These are phyloP conservation scores for Aquilaria sinensis DNA, from an alignment of 345 rosid species.

Conservation along the genomic window DNA sequence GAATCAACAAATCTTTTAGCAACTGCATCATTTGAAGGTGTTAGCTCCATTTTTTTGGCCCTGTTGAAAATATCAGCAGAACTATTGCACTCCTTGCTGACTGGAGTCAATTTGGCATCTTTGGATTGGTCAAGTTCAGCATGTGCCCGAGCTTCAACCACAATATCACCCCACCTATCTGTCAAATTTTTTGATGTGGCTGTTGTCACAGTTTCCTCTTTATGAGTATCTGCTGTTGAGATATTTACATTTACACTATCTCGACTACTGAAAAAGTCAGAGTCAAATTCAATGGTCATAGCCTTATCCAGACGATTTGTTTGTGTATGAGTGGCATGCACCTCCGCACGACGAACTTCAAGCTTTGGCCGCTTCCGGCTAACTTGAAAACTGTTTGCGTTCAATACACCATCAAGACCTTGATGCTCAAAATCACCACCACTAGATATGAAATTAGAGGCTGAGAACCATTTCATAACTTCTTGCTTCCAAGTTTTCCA, in stretches of 20 bases:
- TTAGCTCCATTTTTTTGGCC: slow-evolving; percentile 23
- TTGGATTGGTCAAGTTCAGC: slow-evolving; percentile 25
- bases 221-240: slow-evolving; percentile 25
- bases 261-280: slow-evolving; percentile 45
- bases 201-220: slow-evolving; percentile 25
- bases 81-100: slow-evolving; percentile 23
- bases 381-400: slow-evolving; percentile 37
- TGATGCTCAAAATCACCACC: slow-evolving; percentile 38
- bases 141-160: slow-evolving; percentile 45
- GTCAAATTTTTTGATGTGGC: slow-evolving; percentile 41
- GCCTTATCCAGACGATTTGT: slow-evolving; percentile 33
- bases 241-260: slow-evolving; percentile 30
- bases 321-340: slow-evolving; percentile 53
- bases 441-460: slow-evolving; percentile 36
- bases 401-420: slow-evolving; percentile 33
- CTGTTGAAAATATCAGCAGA: slow-evolving; percentile 19
- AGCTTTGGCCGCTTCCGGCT: slow-evolving; percentile 84
- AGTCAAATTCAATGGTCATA: slow-evolving; percentile 42
- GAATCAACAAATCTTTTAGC: slow-evolving; percentile 39
- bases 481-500: slow-evolving; percentile 99
- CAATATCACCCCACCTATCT: slow-evolving; percentile 67
- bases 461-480: slow-evolving; percentile 71
- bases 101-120: slow-evolving; percentile 18
- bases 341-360: slow-evolving; percentile 89
- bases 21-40: slow-evolving; percentile 29